phyloP scores from a whole-genome alignment of 1,284 basidiomycete genomes.

The Thelephora terrestris region DNA sequence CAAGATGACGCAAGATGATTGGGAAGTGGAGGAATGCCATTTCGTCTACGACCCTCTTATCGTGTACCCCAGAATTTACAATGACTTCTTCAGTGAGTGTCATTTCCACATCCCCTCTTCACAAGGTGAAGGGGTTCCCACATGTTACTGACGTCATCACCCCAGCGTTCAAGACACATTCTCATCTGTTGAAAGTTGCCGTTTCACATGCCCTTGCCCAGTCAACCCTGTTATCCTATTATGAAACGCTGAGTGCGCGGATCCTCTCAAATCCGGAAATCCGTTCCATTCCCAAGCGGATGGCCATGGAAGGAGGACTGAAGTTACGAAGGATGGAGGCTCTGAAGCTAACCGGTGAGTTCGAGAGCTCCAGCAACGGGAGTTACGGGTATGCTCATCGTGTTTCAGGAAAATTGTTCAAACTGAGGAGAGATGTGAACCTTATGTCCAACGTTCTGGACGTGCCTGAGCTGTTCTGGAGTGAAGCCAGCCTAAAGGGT shows the following conservation, averaged over 20 bases:
- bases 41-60: slow-evolving; percentile 83
- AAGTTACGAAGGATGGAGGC: slow-evolving; percentile 76
- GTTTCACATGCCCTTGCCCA: slow-evolving; percentile 92
- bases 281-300: slow-evolving; percentile 75
- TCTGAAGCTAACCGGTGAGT: slow-evolving; percentile 63
- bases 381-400: neutral
- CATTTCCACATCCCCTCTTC: neutral
- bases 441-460: slow-evolving; percentile 92
- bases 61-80: slow-evolving; percentile 81
- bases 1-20: slow-evolving; percentile 54
- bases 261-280: slow-evolving; percentile 75
- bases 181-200: slow-evolving; percentile 81
- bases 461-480: slow-evolving; percentile 93
- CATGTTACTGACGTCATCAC: slow-evolving; percentile 3
- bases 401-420: slow-evolving; percentile 63
- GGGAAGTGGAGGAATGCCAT: slow-evolving; percentile 89
- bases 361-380: neutral
- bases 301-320: slow-evolving; percentile 73
- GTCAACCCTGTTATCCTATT: slow-evolving; percentile 85
- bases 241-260: slow-evolving; percentile 73
- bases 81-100: slow-evolving; percentile 79
- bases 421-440: slow-evolving; percentile 83
- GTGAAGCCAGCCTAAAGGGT: slow-evolving; percentile 81
- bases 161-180: slow-evolving; percentile 79
- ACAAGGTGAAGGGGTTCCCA: neutral